Evolutionary conservation across 768 basidiomycete species (phyloP).

Genomic region (Rubroboletus pulcherrimus): DNA sequence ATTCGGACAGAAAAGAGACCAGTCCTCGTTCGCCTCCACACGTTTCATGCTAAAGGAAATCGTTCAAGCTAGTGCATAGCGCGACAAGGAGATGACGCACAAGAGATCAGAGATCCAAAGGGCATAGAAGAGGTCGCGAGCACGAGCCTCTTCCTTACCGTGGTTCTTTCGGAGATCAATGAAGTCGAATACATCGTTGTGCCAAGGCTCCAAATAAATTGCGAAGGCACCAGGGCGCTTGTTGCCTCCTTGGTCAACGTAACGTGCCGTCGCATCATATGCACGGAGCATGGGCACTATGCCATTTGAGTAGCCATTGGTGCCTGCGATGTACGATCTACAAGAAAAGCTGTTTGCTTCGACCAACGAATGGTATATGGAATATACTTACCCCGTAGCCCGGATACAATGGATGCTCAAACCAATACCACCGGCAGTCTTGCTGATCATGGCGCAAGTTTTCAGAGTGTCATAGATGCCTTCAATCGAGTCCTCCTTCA

Average conservation of each 20-base stretch:
- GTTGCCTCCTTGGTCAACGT: conserved; percentile 98
- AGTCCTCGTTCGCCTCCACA: conserved; percentile 82
- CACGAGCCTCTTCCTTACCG: conserved; percentile 95
- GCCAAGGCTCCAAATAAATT: conserved; percentile 99
- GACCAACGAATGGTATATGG: neutral
- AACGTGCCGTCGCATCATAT: conserved; percentile 96
- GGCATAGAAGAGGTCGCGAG: conserved; percentile 95
- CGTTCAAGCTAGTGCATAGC: neutral
- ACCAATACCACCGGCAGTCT: conserved; percentile 98
- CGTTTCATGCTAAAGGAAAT: conserved; percentile 78
- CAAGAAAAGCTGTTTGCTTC: conserved; percentile 1
- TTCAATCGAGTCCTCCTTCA: conserved; percentile 99
- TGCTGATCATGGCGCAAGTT: conserved; percentile 98
- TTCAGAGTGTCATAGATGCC: conserved; percentile 99
- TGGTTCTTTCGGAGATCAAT: conserved; percentile 98
- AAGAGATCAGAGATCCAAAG: conserved; percentile 98
- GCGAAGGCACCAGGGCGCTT: conserved; percentile 98
- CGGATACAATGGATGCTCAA: conserved; percentile 95
- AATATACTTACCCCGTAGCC: conserved; percentile 74
- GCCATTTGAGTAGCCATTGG: conserved; percentile 98
- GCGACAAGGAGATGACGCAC: conserved; percentile 40
- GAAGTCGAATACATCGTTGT: conserved; percentile 95
- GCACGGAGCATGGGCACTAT: conserved; percentile 99
- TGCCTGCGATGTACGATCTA: conserved; percentile 97
- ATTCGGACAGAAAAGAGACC: conserved; percentile 97